Base-by-base conservation (phyloP, 2,329 filamentous ascomycete genomes). In the Fusarium equiseti region DNA sequence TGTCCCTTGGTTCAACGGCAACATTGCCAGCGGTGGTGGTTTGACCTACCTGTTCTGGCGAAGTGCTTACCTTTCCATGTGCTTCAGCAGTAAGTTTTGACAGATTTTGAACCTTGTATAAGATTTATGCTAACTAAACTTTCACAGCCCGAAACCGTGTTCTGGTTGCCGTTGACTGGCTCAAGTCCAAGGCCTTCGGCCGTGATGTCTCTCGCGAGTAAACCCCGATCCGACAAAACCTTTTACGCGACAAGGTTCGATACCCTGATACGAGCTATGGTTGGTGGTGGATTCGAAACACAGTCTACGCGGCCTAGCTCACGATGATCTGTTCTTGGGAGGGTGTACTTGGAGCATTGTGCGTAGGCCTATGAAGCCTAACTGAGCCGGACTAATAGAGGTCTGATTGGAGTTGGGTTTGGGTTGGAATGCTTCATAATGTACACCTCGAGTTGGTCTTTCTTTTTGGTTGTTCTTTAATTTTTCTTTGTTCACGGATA, bases 1-100 rank as follows among this genome's bases (percentile, higher is more conserved):
- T 83, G 94, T 99, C 77, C 93, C 90, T 80, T 99, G 96, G 95
- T 90, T 97, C 85, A 97, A 96, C 77, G 96, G 96, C 73, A 99
- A 98, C 85, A 88, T 99, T 76, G 95, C 96, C 68, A 93, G 91
- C 48, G 96, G 95, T 79, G 96, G 96, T 79, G 93, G 92, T 77
- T 86, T 98, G 83, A 99, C 96, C 60, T 99, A 97, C 85, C 89
- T 98, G 74, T 99, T 99, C 90, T 99, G 96, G 96, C 89, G 95
- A 81, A 97, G 93, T 79, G 96, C 95, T 59, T 99, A 99, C 83
- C 86, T 99, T 81, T 98, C 94, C 87, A 99, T 99, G 96, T 98
- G 95, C 89, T 99, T 99, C 83, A 98, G 95, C 90, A 95, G 94
- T 96, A 88, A 90, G 93, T 92, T 74, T 58, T 65, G 35, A 22